Evolutionary conservation across 169 alveolate species (phyloP).

Genomic region (Eimeria zaria): DNA sequence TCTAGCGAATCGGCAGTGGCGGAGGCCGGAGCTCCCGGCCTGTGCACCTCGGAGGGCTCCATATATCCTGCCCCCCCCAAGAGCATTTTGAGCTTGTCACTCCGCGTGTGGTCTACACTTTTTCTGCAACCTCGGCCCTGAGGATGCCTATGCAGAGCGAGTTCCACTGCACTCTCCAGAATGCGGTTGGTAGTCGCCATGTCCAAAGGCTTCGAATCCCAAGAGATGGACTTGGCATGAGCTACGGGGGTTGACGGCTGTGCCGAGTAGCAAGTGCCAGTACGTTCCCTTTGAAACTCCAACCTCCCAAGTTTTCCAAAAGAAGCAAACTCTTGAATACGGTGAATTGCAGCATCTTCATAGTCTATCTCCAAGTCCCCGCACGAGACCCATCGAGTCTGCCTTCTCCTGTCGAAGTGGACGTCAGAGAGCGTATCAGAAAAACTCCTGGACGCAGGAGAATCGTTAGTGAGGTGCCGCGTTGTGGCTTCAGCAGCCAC

Average conservation of each 20-base stretch:
- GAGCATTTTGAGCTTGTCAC: constrained; percentile 29
- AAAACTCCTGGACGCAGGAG: constrained; percentile 1
- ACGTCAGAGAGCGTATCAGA: neutral
- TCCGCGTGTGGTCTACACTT: neutral
- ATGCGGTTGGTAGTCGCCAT: constrained; percentile 15
- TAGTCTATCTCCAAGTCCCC: neutral
- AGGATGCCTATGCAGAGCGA: constrained; percentile 29
- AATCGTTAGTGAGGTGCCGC: neutral
- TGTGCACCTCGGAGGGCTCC: neutral
- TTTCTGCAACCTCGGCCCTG: neutral
- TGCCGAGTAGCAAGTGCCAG: neutral
- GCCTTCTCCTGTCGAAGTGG: neutral
- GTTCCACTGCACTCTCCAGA: constrained; percentile 35
- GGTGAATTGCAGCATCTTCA: neutral
- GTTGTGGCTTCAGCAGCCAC: neutral
- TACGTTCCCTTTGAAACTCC: neutral
- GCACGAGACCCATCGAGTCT: neutral
- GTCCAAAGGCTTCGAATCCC: constrained; percentile 10
- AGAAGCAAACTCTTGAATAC: neutral
- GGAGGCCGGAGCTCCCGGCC: neutral
- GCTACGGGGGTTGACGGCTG: neutral
- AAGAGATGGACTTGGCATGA: neutral
- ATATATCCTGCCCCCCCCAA: constrained; percentile 18
- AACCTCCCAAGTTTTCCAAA: neutral
- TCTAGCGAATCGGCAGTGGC: neutral